Evolutionary conservation across 2,329 filamentous ascomycete species (phyloP), one percentile per base, ranked within the genome.

Genomic region (Alternaria ethzedia): DNA sequence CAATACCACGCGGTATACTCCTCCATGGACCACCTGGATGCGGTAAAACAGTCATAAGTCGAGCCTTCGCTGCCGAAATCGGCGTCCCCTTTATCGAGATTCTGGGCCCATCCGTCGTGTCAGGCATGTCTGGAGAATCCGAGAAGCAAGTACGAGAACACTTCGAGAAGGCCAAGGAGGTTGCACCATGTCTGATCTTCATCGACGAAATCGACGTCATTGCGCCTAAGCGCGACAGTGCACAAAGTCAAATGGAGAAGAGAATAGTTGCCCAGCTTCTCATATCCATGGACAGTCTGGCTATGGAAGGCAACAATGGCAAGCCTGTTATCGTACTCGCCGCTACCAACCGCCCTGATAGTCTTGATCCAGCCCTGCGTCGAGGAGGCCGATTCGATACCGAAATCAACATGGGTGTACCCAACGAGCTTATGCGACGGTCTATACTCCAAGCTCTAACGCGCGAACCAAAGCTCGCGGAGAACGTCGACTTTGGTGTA

Each of bases 121-220:
- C 91, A 15, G 92, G 93, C 20, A 96, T 95, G 89, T 96, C 92
- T 32, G 93, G 93, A 71, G 93, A 96, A 76, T 95, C 92, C 0
- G 93, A 97, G 79, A 94, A 94, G 82, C 93, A 93, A 64, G 88
- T 97, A 26, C 86, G 93, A 36, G 92, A 95, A 68, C 86, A 93
- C 51, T 96, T 96, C 65, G 94, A 98, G 12, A 92, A 96, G 74
- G 96, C 96, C 0, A 93, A 92, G 77, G 87, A 88, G 59, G 86
- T 94, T 41, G 94, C 95, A 0, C 96, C 96, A 0, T 97, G 93
- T 73, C 85, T 99, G 6, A 86, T 99, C 5, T 96, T 97, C 74
- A 91, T 98, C 61, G 94, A 97, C 70, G 91, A 97, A 70, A 92
- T 98, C 56, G 94, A 99, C 79, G 90, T 91, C 5, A 96, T 98